Percentiles rank a stretch among this genome's conserved stretches.
These are phyloP conservation scores for Fusarium cicatricum DNA, from an alignment of 2,329 filamentous ascomycete genomes.

Conservation along the genomic window DNA sequence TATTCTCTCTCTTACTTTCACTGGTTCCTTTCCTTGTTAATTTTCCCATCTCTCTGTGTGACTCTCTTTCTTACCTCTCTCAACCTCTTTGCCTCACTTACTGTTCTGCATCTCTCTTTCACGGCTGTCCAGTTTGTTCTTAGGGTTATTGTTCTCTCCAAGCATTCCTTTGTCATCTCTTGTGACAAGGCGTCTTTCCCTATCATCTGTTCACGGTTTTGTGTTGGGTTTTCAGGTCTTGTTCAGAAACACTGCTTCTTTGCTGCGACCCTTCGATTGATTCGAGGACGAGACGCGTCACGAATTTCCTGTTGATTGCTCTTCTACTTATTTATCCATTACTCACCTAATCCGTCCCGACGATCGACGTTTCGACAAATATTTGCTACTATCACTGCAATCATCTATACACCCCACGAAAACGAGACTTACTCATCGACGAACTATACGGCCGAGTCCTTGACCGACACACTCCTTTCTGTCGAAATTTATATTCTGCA, in stretches of 20 bases:
- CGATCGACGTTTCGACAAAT: constrained; percentile 12
- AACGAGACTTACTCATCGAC: constrained; percentile 17
- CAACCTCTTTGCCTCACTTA: constrained; percentile 2
- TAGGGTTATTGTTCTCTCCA: constrained; percentile 17
- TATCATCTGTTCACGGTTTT: constrained; percentile 13
- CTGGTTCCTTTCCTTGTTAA: constrained; percentile 21
- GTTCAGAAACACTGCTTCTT: constrained; percentile 15
- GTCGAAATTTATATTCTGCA: not conserved
- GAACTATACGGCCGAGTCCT: constrained; percentile 10
- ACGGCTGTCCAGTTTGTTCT: constrained; percentile 15
- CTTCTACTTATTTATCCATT: not conserved
- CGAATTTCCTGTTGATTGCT: not conserved
- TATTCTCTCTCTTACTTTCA: constrained; percentile 23
- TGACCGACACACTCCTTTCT: constrained; percentile 9
- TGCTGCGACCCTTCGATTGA: constrained; percentile 18
- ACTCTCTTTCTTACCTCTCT: constrained; percentile 20
- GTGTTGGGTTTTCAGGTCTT: constrained; percentile 11
- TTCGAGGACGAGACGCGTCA: constrained; percentile 6
- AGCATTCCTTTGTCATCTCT: constrained; percentile 17
- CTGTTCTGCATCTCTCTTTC: constrained; percentile 13
- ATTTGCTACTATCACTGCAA: constrained; percentile 8
- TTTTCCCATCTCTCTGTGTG: constrained; percentile 23
- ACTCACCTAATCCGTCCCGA: constrained; percentile 23
- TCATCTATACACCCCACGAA: constrained; percentile 1
- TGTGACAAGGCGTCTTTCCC: constrained; percentile 17